Conservation (phyloP, 192 early-diverging fungal species). For the Helicostylum pulchrum region DNA sequence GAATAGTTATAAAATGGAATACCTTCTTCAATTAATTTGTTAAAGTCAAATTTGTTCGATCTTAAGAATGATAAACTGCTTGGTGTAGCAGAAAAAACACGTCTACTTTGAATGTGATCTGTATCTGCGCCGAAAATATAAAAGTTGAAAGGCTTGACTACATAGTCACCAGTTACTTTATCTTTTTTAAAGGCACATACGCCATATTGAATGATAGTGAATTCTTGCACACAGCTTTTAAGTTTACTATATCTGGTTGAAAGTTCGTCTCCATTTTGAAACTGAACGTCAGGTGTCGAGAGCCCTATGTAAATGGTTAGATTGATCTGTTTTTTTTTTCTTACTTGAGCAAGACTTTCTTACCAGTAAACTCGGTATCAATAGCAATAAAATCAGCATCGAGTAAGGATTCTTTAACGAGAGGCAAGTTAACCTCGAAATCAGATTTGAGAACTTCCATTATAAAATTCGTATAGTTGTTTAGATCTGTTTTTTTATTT, state of each 20-base stretch:
- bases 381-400: constrained; percentile 72
- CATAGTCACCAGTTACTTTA: constrained; percentile 47
- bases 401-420: constrained; percentile 60
- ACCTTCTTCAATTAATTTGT: constrained; percentile 81
- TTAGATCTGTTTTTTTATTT: too few relatives aligned
- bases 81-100: constrained; percentile 28
- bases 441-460: constrained; percentile 71
- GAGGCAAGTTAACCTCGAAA: constrained; percentile 58
- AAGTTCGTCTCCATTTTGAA: constrained; percentile 28
- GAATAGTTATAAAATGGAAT: constrained; percentile 66
- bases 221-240: constrained; percentile 28
- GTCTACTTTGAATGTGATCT: not conserved
- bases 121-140: constrained; percentile 62
- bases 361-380: constrained; percentile 84
- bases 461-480: too few relatives aligned
- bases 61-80: constrained; percentile 71
- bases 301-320: constrained; percentile 32
- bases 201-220: constrained; percentile 75
- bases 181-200: constrained; percentile 79
- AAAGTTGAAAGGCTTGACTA: constrained; percentile 84
- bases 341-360: not conserved
- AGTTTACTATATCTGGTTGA: constrained; percentile 38
- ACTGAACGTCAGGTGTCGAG: constrained; percentile 20
- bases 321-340: not conserved
- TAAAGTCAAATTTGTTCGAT: constrained; percentile 83